Percentiles rank a stretch among this genome's conserved stretches.
Conservation (phyloP, 2,329 filamentous ascomycete species). For the Ophiobolus disseminans region DNA sequence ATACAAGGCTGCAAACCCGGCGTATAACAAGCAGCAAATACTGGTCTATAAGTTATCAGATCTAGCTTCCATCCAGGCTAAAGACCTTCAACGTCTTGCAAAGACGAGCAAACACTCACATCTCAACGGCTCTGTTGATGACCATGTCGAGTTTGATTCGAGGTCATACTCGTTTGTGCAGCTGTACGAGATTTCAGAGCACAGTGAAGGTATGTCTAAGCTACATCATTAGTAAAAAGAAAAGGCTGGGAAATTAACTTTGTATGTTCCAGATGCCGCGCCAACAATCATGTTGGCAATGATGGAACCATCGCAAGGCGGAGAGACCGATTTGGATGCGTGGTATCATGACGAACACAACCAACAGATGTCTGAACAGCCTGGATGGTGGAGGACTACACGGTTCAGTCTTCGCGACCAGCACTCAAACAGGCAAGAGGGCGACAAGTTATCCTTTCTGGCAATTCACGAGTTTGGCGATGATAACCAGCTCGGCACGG, state of each 20-base stretch:
- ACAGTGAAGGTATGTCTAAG: constrained; percentile 24
- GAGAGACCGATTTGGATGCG: constrained; percentile 33
- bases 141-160: constrained; percentile 27
- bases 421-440: constrained; percentile 10
- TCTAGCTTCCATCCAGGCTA: constrained; percentile 20
- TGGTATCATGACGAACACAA: constrained; percentile 46
- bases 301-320: constrained; percentile 33
- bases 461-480: constrained; percentile 42
- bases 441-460: constrained; percentile 27
- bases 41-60: constrained; percentile 34
- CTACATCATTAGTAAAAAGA: neutral
- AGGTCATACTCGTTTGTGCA: constrained; percentile 28
- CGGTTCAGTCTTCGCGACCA: constrained; percentile 27
- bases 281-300: constrained; percentile 34
- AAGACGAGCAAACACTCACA: constrained; percentile 28
- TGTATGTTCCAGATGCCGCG: constrained; percentile 17
- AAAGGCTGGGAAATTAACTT: neutral
- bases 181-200: constrained; percentile 21
- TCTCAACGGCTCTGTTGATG: constrained; percentile 20
- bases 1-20: constrained; percentile 30
- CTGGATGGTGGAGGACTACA: constrained; percentile 34
- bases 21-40: constrained; percentile 29
- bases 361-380: constrained; percentile 40
- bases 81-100: constrained; percentile 22
- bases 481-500: constrained; percentile 32